A percentile compares a stretch with the other conserved stretches of the same genome.
These are phyloP conservation scores for Xylariales sp. DNA, from an alignment of 2,329 filamentous ascomycete species.

Conservation along the genomic window DNA sequence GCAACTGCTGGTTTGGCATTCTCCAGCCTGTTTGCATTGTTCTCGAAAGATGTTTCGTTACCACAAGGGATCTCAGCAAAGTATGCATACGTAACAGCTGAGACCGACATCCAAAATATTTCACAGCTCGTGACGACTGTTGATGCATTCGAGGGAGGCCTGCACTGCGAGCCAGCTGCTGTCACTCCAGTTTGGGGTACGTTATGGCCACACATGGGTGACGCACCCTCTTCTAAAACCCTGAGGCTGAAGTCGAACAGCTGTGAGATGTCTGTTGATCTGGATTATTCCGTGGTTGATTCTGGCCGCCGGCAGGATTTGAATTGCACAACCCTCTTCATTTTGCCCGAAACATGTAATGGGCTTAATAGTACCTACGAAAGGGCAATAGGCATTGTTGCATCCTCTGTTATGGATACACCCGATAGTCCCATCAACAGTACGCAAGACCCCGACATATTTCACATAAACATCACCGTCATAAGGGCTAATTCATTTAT, in stretches of 20 bases:
- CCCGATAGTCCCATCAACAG: no score
- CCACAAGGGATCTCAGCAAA: slow-evolving; percentile 5
- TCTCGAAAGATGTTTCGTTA: slow-evolving; percentile 1
- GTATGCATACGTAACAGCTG: slow-evolving; percentile 4
- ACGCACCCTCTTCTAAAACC: no score
- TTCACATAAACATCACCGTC: neutral
- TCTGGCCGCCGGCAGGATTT: no score
- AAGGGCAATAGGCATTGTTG: slow-evolving; percentile 5
- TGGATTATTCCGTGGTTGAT: no score
- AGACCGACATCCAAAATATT: neutral
- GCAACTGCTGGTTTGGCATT: neutral
- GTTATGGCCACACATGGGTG: no score
- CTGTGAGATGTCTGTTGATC: neutral
- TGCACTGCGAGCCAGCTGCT: slow-evolving; percentile 8
- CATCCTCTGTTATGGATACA: neutral
- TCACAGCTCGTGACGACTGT: neutral
- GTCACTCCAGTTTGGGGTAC: neutral
- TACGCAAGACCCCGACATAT: no score
- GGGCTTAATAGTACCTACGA: neutral
- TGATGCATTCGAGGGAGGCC: slow-evolving; percentile 4
- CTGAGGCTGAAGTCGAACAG: neutral
- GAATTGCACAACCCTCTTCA: no score
- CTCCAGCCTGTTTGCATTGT: slow-evolving; percentile 1
- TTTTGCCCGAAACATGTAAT: no score
- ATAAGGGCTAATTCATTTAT: slow-evolving; percentile 4